A percentile compares a stretch with the other conserved stretches of the same genome.
phyloP scores from a whole-genome alignment of 306 rosid species.

The Castanea sativa region DNA sequence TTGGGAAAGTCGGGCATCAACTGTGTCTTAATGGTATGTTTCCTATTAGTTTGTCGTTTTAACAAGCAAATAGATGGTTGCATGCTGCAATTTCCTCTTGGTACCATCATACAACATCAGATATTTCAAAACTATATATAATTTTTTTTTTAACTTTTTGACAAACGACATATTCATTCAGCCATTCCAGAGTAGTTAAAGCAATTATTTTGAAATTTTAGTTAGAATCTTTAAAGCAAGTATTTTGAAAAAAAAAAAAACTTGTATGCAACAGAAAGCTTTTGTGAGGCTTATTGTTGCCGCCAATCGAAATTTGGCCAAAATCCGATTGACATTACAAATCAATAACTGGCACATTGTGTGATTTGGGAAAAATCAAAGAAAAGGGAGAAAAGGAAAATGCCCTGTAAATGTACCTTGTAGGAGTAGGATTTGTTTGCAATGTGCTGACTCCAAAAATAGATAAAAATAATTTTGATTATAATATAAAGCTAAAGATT shows the following conservation, averaged over 20 bases:
- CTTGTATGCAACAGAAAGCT: not conserved
- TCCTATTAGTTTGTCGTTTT: not conserved
- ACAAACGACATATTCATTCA: not conserved
- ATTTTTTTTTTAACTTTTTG: not conserved
- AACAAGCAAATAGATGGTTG: not conserved
- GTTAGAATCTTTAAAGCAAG: too few relatives aligned
- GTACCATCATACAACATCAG: too few relatives aligned
- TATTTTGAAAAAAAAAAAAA: not conserved
- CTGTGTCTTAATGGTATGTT: constrained; percentile 57
- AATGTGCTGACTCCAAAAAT: too few relatives aligned
- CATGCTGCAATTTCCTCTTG: too few relatives aligned
- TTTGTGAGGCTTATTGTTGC: not conserved
- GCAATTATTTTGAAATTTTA: not conserved
- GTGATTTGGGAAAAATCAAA: too few relatives aligned
- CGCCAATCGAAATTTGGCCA: not conserved
- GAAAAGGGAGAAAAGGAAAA: too few relatives aligned
- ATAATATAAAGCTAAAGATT: too few relatives aligned
- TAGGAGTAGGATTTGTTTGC: too few relatives aligned
- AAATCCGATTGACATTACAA: not conserved
- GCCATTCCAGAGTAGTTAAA: not conserved
- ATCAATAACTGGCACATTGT: too few relatives aligned
- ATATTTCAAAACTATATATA: not conserved
- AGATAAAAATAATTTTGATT: too few relatives aligned
- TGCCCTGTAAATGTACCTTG: too few relatives aligned
- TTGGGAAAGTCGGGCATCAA: constrained; percentile 79